phyloP scores from a whole-genome alignment of 805 yeast species.

The Candida stauntonica region DNA sequence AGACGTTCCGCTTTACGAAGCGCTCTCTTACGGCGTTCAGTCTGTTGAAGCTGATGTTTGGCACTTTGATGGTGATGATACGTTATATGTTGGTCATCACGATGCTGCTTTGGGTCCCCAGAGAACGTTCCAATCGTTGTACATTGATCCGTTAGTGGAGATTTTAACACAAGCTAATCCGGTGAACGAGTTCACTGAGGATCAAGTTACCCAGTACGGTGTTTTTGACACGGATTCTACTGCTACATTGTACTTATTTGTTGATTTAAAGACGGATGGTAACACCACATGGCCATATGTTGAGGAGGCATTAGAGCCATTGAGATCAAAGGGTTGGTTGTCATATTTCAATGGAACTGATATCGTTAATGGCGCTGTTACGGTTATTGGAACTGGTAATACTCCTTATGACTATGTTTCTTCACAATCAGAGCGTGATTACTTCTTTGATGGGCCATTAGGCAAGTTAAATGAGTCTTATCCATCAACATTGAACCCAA shows the following conservation, averaged over 20 bases:
- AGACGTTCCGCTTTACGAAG: constrained; percentile 52
- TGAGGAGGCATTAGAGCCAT: constrained; percentile 43
- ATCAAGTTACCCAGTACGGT: constrained; percentile 30
- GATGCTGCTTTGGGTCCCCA: constrained; percentile 40
- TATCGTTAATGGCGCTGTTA: constrained; percentile 49
- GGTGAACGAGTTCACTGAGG: constrained; percentile 12
- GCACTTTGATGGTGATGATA: constrained; percentile 33
- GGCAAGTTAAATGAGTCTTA: constrained; percentile 18
- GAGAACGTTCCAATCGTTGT: constrained; percentile 47
- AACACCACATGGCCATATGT: constrained; percentile 44
- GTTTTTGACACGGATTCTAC: constrained; percentile 42
- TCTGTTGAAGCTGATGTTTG: constrained; percentile 69
- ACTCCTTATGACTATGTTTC: constrained; percentile 43
- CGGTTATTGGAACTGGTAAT: constrained; percentile 68
- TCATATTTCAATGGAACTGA: constrained; percentile 37
- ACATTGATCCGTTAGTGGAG: constrained; percentile 48
- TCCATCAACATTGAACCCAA: constrained; percentile 29
- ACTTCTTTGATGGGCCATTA: constrained; percentile 53
- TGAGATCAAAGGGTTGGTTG: constrained; percentile 48
- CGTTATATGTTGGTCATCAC: constrained; percentile 64
- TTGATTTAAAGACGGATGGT: constrained; percentile 60
- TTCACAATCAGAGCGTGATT: constrained; percentile 30
- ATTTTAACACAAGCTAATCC: constrained; percentile 49
- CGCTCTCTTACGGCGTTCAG: constrained; percentile 47
- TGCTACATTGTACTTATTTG: constrained; percentile 54